Evolutionary conservation across 2,329 filamentous ascomycete genomes (phyloP), one percentile per base, ranked within the genome.

Genomic region (Colletotrichum cereale): DNA sequence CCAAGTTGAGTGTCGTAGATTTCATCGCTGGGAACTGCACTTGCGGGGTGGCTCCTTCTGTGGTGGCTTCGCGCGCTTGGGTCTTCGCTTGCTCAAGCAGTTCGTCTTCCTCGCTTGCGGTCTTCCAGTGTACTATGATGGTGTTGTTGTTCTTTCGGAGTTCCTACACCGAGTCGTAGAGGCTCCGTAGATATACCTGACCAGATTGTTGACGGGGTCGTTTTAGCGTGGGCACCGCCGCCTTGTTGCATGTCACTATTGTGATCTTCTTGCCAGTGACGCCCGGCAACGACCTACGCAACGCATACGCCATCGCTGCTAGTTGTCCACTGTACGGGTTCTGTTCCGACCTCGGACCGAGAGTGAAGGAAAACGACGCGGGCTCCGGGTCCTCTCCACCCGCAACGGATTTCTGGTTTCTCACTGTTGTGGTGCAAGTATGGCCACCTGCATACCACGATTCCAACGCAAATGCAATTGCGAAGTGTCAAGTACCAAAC

Each of bases 351-450:
- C 50, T 53, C 14, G 16, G 16, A 31, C 50, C 29, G 14, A 53
- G 50, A 7, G 29, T 53, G 14, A 53, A 53, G 16, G 26, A 53
- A 10, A 53, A 53, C 14, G 1, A 31, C 50, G 31, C 16, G 2
- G 10, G 24, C 16, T 29, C 14, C 10, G 5, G 48, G 48, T 52
- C 48, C 64, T 53, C 62, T 47, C 24, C 58, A 38, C 53, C 62
- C 50, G 56, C 64, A 31, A 47, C 26, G 5, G 24, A 52, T 56
- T 8, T 56, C 24, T 71, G 56, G 11, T n/a, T n/a, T n/a, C n/a
- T n/a, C n/a, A n/a, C n/a, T n/a, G n/a, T n/a, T n/a, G n/a, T n/a
- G n/a, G n/a, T n/a, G n/a, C n/a, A n/a, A n/a, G n/a, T n/a, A n/a
- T n/a, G n/a, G n/a, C n/a, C n/a, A n/a, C n/a, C n/a, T n/a, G n/a